phyloP scores from a whole-genome alignment of 441 rosid species.

The Pelargonium australe region DNA sequence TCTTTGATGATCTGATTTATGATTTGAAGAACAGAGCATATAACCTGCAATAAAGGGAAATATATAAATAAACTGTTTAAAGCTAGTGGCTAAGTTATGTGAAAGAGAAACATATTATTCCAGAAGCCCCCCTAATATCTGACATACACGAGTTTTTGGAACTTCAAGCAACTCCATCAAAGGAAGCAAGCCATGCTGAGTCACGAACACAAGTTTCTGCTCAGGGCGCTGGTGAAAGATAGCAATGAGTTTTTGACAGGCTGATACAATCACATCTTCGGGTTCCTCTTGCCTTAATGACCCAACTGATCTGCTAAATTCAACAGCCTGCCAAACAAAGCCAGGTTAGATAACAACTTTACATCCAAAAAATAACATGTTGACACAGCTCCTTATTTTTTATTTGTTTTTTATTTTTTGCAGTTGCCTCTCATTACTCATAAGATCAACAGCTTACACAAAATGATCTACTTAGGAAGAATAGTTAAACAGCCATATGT shows the following conservation, averaged over 20 bases:
- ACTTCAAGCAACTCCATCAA: conserved; percentile 81
- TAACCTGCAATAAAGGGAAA: conserved; percentile 49
- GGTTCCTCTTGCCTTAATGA: conserved; percentile 67
- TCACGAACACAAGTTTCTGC: conserved; percentile 79
- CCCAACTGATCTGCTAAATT: conserved; percentile 81
- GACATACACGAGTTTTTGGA: conserved; percentile 71
- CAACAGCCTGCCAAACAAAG: conserved; percentile 62
- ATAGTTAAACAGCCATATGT: not conserved
- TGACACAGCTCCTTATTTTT: not conserved
- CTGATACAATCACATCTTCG: conserved; percentile 81
- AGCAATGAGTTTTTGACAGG: conserved; percentile 73
- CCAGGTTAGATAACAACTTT: conserved; percentile 18
- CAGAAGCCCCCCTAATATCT: conserved; percentile 17
- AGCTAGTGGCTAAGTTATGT: conserved; percentile 8
- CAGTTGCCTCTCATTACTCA: not conserved
- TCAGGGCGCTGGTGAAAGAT: conserved; percentile 85
- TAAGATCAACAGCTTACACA: not conserved
- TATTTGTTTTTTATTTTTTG: not conserved
- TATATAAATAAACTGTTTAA: conserved; percentile 1
- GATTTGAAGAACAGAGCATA: conserved; percentile 81
- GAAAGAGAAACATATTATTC: conserved; percentile 14
- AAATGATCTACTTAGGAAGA: not conserved
- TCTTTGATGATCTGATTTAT: conserved; percentile 81
- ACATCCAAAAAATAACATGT: not conserved
- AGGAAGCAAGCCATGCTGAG: conserved; percentile 91